Percentiles rank a stretch among this genome's conserved stretches.
These are phyloP conservation scores for Purpureocillium takamizusanense DNA, from an alignment of 2,329 filamentous ascomycete species.

Conservation along the genomic window DNA sequence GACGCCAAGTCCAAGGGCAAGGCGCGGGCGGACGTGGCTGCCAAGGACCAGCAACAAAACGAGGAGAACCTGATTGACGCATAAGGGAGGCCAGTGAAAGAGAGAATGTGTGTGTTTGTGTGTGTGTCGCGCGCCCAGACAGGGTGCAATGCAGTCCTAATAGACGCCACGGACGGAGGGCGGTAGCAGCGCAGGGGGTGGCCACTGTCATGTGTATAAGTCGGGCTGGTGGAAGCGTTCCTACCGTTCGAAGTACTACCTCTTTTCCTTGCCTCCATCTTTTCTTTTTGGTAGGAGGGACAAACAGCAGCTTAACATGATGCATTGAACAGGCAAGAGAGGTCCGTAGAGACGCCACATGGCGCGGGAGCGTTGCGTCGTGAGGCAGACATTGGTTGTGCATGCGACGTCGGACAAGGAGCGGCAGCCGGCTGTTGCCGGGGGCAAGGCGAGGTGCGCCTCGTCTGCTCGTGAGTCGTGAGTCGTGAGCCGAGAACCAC, in stretches of 20 bases:
- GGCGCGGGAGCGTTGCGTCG: no score
- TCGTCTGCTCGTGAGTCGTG: no score
- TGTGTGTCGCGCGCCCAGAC: not conserved
- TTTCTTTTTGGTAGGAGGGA: slow-evolving; percentile 1
- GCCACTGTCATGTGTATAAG: slow-evolving; percentile 2
- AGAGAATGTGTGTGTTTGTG: no score
- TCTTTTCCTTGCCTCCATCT: not conserved
- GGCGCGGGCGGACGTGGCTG: slow-evolving; percentile 34
- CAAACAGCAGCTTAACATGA: not conserved
- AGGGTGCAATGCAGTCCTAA: not conserved
- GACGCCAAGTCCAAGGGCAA: slow-evolving; percentile 56
- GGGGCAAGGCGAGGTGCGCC: no score
- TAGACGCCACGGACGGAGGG: slow-evolving; percentile 1
- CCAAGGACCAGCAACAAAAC: slow-evolving; percentile 29
- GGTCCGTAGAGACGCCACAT: no score
- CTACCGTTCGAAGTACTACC: not conserved
- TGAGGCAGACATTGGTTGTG: no score
- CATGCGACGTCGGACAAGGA: no score
- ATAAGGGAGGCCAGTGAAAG: slow-evolving; percentile 18
- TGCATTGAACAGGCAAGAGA: no score
- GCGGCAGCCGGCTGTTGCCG: no score
- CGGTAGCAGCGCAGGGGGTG: not conserved
- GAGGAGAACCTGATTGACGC: slow-evolving; percentile 56
- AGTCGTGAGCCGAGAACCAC: no score
- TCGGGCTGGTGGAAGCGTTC: not conserved